A percentile compares a stretch with the other conserved stretches of the same genome.
These are phyloP conservation scores for Marasmius oreades DNA, from an alignment of 1,284 basidiomycete species.

Conservation along the genomic window DNA sequence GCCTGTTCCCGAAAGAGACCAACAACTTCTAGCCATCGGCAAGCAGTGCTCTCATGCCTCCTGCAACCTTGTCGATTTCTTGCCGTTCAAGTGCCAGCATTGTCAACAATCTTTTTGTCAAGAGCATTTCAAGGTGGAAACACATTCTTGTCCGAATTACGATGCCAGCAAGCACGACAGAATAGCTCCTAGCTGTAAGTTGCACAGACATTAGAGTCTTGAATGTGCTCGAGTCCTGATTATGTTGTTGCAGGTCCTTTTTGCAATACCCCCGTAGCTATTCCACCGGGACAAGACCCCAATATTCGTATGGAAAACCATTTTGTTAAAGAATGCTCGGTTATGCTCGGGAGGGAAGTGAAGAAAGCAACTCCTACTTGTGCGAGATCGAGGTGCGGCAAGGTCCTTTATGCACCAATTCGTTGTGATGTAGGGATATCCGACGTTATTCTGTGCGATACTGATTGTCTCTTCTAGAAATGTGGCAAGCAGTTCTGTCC, in stretches of 20 bases:
- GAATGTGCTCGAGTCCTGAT: constrained; percentile 6
- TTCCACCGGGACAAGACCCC: constrained; percentile 70
- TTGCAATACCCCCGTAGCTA: constrained; percentile 67
- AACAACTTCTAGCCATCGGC: constrained; percentile 61
- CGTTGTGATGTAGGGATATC: constrained; percentile 50
- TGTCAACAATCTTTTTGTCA: constrained; percentile 65
- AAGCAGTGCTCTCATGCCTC: constrained; percentile 61
- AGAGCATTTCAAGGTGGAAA: constrained; percentile 67
- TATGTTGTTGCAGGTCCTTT: constrained; percentile 51
- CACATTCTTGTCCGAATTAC: constrained; percentile 65
- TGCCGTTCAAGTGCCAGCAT: constrained; percentile 80
- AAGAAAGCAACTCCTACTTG: constrained; percentile 57
- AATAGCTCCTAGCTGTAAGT: constrained; percentile 68
- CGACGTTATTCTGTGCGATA: neutral
- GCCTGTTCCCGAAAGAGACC: constrained; percentile 38
- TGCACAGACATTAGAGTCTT: constrained; percentile 3
- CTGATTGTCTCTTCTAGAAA: constrained; percentile 36
- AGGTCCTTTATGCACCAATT: constrained; percentile 71
- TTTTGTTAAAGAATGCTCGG: constrained; percentile 59
- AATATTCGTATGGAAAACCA: constrained; percentile 75
- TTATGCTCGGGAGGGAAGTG: constrained; percentile 57
- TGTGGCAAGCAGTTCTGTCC: constrained; percentile 71
- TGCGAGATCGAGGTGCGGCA: constrained; percentile 59
- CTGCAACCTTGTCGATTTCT: constrained; percentile 72
- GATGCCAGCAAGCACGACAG: constrained; percentile 68